Base-by-base conservation (phyloP, 352 stramenopile genomes). In the Phytophthora syringae region DNA sequence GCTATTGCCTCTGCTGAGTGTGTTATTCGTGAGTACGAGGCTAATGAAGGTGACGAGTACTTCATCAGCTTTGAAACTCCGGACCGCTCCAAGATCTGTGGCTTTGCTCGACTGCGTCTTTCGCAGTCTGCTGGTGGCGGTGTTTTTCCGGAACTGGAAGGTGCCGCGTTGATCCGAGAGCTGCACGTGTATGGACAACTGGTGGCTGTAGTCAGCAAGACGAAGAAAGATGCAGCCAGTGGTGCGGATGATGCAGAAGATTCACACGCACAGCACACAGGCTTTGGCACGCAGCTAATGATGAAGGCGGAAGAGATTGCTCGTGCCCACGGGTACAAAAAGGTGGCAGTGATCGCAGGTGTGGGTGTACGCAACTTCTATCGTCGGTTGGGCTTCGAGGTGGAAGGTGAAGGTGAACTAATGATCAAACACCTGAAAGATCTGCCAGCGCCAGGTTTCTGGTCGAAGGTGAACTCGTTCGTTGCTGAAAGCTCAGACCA, bases 311-410 rank as follows among this genome's bases (percentile, higher is more conserved):
- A 95, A 27, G 74, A 92, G 57, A 93, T 96, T 57, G 86, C 86
- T 59, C 76, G 73, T 27, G 51, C 70, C 10, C 65, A 93, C 28
- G 85, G 88, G 7, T 90, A 85, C 61, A 79, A 74, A 11, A 96
- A 97, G 74, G 62, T 97, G 36, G 90, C 86, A 13, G 90, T 97
- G 28, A 97, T 97, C 53, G 86, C 87, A 9, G 92, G 92, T 42
- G 87, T 98, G n/a, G 92, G 92, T 39, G 89, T 97, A 42, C 85
- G 92, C 25, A 95, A 96, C 60, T 98, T 97, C 57, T 98, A 98
- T 64, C 77, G 89, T n/a, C 80, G 83, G 12, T 69, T 97, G 40
- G 91, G 91, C 5, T 97, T 95, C 65, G 86, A 94, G 60, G 78
- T 96, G 18, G 86, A 95, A 73, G 84, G 84, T 18, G 82, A 95